Evolutionary conservation across 257 asterid species (phyloP), one percentile per base, ranked within the genome.

Genomic region (Solanum commersonii): DNA sequence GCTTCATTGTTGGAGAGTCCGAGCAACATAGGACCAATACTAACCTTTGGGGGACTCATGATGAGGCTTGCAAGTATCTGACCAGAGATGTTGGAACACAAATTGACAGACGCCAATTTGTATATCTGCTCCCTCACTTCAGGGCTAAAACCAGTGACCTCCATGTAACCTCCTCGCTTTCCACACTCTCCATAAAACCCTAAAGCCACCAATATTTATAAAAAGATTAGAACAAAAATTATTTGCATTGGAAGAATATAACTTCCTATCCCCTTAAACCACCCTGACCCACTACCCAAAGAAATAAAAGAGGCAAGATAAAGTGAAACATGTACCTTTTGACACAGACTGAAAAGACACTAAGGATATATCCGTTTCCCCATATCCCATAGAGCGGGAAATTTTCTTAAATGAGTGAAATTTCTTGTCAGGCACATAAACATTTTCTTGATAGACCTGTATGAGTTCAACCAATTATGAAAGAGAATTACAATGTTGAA

Each of bases 151-250:
- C 99, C 99, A 56, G 98, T 96, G 78, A 97, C 91, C 91, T 97
- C 99, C 99, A 97, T 97, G 90, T 96, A 97, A 60, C 99, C 99
- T 91, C 99, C 99, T 91, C 99, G 88, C 90, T 96, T 97, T 91
- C 99, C 99, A 84, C 98, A 97, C 91, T 97, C 99, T 65, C 99
- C 99, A 84, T 97, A 91, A 91, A 95, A 96, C 49, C 99, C 99
- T 97, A 84, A 79, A 87, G 72, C 23, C 89, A 33, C 29, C 81
- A 74, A 87, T 85, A 73, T 44, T 14, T 31, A 37, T 8, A 11
- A 46, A 23, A 86, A 74, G 23, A 82, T 49, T 10, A 29, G 70
- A 29, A 31, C 70, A 82, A 49, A 77, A 77, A 10, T 5, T 46
- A 27, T 82, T 82, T 10, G 70, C 70, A 82, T 49, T 44, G 16